Conservation (phyloP, 352 stramenopile genomes). For the Globisporangium cystogenes region DNA sequence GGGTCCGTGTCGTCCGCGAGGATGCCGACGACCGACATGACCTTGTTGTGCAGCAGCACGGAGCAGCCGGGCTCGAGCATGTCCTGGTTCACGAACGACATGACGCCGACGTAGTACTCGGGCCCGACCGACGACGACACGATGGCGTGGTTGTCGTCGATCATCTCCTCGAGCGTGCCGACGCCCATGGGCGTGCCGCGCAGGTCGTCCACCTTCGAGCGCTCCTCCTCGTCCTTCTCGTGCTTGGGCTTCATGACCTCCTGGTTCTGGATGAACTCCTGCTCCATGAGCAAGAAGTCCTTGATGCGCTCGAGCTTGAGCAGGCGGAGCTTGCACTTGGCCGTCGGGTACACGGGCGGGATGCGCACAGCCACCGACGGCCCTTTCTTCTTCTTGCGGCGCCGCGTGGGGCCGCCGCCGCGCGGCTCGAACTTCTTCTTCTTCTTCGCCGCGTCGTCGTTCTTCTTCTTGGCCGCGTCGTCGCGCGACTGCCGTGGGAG, state of each 20-base stretch:
- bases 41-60: conserved; percentile 99
- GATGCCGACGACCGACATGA: conserved; percentile 99
- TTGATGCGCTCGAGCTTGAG: conserved; percentile 99
- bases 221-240: conserved; percentile 98
- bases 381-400: conserved; percentile 92
- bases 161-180: conserved; percentile 99
- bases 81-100: conserved; percentile 99
- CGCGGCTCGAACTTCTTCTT: conserved; percentile 94
- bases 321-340: conserved; percentile 99
- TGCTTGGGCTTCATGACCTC: conserved; percentile 99
- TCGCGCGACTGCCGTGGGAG: conserved; percentile 75
- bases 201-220: conserved; percentile 99
- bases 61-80: conserved; percentile 98
- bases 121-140: conserved; percentile 97
- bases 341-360: conserved; percentile 93
- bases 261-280: conserved; percentile 99
- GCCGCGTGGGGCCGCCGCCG: conserved; percentile 79
- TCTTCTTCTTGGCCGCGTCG: conserved; percentile 85
- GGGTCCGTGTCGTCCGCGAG: conserved; percentile 98
- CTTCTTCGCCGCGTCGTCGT: conserved; percentile 88
- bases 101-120: conserved; percentile 99
- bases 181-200: conserved; percentile 97
- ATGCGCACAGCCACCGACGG: conserved; percentile 85
- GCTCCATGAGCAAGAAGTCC: conserved; percentile 99
- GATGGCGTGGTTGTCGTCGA: conserved; percentile 99